A percentile compares a stretch with the other conserved stretches of the same genome.
These are phyloP conservation scores for Adansonia gregorii DNA, from an alignment of 441 rosid species.

Conservation along the genomic window DNA sequence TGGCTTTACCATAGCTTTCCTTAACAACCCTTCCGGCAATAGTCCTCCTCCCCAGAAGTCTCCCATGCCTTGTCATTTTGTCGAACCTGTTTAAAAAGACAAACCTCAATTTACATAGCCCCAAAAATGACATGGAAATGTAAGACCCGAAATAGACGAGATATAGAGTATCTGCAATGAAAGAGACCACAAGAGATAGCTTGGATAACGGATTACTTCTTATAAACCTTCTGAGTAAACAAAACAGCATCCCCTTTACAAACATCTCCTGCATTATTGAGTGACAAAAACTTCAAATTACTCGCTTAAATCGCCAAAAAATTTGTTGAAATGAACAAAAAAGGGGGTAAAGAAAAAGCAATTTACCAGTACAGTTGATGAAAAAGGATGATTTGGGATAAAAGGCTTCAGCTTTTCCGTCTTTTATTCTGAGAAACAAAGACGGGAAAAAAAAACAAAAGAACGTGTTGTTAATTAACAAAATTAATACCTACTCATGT, in stretches of 20 bases:
- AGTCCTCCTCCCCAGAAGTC: slow-evolving; percentile 53
- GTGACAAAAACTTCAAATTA: background rate
- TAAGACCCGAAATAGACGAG: slow-evolving; percentile 18
- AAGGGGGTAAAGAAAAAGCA: slow-evolving; percentile 1
- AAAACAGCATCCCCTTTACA: slow-evolving; percentile 65
- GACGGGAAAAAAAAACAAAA: background rate
- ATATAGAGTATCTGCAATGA: slow-evolving; percentile 7
- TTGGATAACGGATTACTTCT: slow-evolving; percentile 42
- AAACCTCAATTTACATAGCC: slow-evolving; percentile 21
- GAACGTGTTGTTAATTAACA: background rate
- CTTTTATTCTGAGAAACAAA: slow-evolving; percentile 43
- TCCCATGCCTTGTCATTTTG: slow-evolving; percentile 49
- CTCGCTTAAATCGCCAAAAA: background rate
- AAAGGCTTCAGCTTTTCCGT: slow-evolving; percentile 53
- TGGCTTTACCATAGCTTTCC: slow-evolving; percentile 75
- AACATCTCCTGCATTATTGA: slow-evolving; percentile 56
- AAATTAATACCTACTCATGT: background rate
- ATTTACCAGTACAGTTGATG: slow-evolving; percentile 47
- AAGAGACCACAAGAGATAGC: slow-evolving; percentile 20
- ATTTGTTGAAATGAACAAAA: background rate
- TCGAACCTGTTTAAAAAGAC: slow-evolving; percentile 43
- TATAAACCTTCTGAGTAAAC: slow-evolving; percentile 61
- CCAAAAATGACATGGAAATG: background rate
- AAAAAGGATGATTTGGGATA: slow-evolving; percentile 50
- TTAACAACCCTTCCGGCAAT: slow-evolving; percentile 65